Conservation (phyloP, 768 basidiomycete genomes). For the Pisolithus marmoratus region DNA sequence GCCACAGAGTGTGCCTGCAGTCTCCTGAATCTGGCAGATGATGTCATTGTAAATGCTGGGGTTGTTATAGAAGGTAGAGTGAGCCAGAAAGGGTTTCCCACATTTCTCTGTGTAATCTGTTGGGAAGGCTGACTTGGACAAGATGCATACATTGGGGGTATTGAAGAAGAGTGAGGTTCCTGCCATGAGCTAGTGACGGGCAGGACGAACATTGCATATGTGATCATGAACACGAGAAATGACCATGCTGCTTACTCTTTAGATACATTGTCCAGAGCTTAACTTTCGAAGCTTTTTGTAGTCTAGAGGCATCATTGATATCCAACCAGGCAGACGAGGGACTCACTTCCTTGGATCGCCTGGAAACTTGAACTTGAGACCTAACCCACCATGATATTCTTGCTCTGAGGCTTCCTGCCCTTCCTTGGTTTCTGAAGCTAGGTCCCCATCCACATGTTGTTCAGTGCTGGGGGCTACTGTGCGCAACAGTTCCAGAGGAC, state of each 20-base stretch:
- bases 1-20: conserved; percentile 69
- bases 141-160: conserved; percentile 97
- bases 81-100: conserved; percentile 98
- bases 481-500: conserved; percentile 36
- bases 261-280: conserved; percentile 94
- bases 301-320: conserved; percentile 36
- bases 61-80: conserved; percentile 79
- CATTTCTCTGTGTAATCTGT: conserved; percentile 90
- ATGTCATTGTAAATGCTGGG: conserved; percentile 78
- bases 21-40: conserved; percentile 70
- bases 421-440: conserved; percentile 50
- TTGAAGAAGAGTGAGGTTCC: conserved; percentile 90
- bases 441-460: conserved; percentile 62
- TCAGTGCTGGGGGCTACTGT: conserved; percentile 41
- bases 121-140: conserved; percentile 94
- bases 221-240: background rate
- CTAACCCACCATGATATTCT: conserved; percentile 72
- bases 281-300: conserved; percentile 89
- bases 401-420: conserved; percentile 40
- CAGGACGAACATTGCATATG: conserved; percentile 7
- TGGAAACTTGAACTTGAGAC: conserved; percentile 82
- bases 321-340: background rate
- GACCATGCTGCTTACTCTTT: conserved; percentile 43
- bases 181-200: conserved; percentile 65
- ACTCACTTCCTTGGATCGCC: conserved; percentile 88